Evolutionary conservation across 768 basidiomycete species (phyloP), one percentile per base, ranked within the genome.

Genomic region (Serpula lacrymans): DNA sequence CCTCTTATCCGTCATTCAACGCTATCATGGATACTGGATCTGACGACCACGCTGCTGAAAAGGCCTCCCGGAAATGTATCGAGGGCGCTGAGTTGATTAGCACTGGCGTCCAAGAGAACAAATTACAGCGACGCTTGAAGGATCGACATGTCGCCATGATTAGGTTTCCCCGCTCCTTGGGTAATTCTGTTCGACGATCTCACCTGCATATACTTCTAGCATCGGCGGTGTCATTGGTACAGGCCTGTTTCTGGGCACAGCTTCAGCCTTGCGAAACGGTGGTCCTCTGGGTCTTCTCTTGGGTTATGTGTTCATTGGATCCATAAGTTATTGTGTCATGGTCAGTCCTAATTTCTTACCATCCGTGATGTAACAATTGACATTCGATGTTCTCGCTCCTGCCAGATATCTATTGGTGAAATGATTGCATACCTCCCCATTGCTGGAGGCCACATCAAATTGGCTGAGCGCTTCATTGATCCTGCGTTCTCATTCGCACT

Each of bases 271-370:
- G 28, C 40, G 32, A 38, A 53, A 61, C 11, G 74, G 71, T 37
- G 73, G 74, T 32, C 74, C 74, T 2, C 10, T 76, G 2, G 74
- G 74, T n/a, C 49, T 75, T 27, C 54, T 75, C 9, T 53, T 74
- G 16, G 72, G 57, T 6, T 74, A 74, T 49, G 5, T 58, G 0
- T 56, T 63, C 23, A 39, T 69, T 1, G 67, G 64, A 13, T 41
- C 67, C 9, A 62, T 64, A 38, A 70, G 68, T 50, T 63, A 64
- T 30, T 49, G 57, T 6, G 62, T 63, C 14, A 69, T 70, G 69
- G 68, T 69, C 23, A 34, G 53, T n/a, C 10, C 13, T 34, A 50
- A 51, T 45, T 65, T 60, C 59, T 6, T 52, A 3, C 3, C 35
- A 1, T 9, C 24, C 14, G n/a, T 36, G 23, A n/a, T n/a, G n/a